Conservation (phyloP, 768 basidiomycete species). For the Kwoniella mangroviensis region DNA sequence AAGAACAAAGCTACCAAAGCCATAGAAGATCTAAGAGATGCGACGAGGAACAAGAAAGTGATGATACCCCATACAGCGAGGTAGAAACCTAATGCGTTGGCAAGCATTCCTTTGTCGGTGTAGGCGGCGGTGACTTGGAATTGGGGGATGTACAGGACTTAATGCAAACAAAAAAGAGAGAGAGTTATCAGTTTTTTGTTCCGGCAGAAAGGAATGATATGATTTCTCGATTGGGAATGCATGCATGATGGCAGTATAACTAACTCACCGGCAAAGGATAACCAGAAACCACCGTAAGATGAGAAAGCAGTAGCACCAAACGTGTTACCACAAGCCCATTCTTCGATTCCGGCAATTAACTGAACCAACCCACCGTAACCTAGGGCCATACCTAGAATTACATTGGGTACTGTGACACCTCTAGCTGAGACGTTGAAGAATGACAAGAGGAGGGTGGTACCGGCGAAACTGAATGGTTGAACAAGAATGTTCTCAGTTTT, state of each 20-base stretch:
- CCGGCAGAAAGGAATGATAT: too few relatives aligned
- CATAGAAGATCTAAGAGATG: slow-evolving; percentile 63
- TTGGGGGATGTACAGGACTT: slow-evolving; percentile 48
- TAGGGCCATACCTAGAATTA: slow-evolving; percentile 73
- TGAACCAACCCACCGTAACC: slow-evolving; percentile 84
- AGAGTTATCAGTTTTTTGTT: too few relatives aligned
- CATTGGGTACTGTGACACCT: slow-evolving; percentile 46
- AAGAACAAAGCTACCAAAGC: slow-evolving; percentile 64
- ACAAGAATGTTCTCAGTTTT: neutral
- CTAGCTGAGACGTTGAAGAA: slow-evolving; percentile 54
- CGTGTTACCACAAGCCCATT: slow-evolving; percentile 59
- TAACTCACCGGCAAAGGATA: slow-evolving; percentile 46
- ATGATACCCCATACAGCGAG: slow-evolving; percentile 49
- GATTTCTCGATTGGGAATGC: too few relatives aligned
- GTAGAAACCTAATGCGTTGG: slow-evolving; percentile 50
- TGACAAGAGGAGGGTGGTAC: slow-evolving; percentile 58
- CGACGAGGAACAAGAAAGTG: slow-evolving; percentile 59
- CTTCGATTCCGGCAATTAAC: slow-evolving; percentile 78
- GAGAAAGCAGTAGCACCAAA: slow-evolving; percentile 57
- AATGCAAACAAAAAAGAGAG: too few relatives aligned
- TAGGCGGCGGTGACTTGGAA: slow-evolving; percentile 46
- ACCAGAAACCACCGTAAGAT: slow-evolving; percentile 57
- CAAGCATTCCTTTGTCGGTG: slow-evolving; percentile 31
- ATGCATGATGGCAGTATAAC: too few relatives aligned
- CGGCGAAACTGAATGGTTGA: slow-evolving; percentile 36